These are phyloP conservation scores for Themeda triandra DNA, from an alignment of 176 grass and related monocot species.

Conservation along the genomic window DNA sequence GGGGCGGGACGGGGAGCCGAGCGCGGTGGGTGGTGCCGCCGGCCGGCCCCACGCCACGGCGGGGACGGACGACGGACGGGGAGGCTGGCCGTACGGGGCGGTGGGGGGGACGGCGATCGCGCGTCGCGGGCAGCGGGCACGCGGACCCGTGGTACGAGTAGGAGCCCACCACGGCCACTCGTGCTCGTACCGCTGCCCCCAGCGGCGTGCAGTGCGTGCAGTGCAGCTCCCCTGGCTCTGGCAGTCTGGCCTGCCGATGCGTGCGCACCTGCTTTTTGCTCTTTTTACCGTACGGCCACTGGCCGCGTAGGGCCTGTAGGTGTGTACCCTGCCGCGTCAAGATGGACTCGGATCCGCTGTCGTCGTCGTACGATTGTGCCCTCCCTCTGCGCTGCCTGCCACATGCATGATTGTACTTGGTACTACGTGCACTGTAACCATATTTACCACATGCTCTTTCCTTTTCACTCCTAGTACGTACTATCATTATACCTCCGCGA, in stretches of 20 bases:
- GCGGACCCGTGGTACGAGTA: slow-evolving; percentile 4
- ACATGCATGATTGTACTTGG: slow-evolving; percentile 5
- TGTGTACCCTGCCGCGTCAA: background rate
- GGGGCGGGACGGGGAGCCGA: background rate
- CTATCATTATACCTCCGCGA: too few relatives aligned
- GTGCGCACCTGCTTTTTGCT: background rate
- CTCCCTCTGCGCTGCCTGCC: background rate
- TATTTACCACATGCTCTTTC: background rate
- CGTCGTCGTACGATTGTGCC: too few relatives aligned
- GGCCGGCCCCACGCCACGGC: slow-evolving; percentile 5
- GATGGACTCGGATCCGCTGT: slow-evolving; percentile 11
- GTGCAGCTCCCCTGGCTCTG: slow-evolving; percentile 17
- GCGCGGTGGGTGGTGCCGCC: slow-evolving; percentile 9
- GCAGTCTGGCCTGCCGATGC: background rate
- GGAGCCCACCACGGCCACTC: background rate
- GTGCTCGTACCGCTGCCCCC: background rate
- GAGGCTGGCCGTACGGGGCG: background rate
- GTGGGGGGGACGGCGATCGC: background rate
- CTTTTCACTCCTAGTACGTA: background rate
- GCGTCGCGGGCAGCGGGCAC: too few relatives aligned
- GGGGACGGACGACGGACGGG: background rate
- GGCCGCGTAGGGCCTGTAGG: too few relatives aligned
- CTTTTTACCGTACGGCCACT: slow-evolving; percentile 27
- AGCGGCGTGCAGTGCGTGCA: background rate
- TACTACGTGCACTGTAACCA: background rate